Conservation (phyloP, 495 filamentous ascomycete species). For the Aspergillus nidulans region DNA sequence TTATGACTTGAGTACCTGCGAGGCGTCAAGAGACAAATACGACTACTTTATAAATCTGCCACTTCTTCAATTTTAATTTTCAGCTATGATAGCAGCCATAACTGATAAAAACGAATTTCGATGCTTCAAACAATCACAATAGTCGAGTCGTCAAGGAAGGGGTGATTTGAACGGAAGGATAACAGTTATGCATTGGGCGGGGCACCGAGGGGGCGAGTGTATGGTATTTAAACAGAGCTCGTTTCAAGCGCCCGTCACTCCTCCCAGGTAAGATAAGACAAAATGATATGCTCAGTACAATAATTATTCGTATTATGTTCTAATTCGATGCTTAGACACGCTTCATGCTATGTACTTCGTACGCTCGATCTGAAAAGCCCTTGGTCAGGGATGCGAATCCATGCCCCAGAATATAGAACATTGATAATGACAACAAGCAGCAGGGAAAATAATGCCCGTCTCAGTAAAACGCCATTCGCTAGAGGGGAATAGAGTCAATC, state of each 20-base stretch:
- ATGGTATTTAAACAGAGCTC: too few species aligned
- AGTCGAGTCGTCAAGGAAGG: too few species aligned
- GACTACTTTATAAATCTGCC: too few species aligned
- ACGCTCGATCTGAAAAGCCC: not conserved
- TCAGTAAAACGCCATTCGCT: constrained; percentile 3
- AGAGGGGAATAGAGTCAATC: not conserved
- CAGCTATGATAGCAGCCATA: too few species aligned
- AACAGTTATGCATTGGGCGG: too few species aligned
- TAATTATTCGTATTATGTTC: not conserved
- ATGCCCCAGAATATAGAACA: not conserved
- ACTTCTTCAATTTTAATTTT: too few species aligned
- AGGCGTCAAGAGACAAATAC: not conserved
- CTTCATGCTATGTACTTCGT: not conserved
- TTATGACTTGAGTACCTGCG: not conserved
- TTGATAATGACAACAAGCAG: not conserved
- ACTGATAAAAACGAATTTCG: too few species aligned
- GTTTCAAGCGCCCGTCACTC: too few species aligned
- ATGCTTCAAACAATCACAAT: too few species aligned
- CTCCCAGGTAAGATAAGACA: too few species aligned
- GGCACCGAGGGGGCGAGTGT: too few species aligned
- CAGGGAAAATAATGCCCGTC: not conserved
- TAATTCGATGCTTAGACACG: not conserved
- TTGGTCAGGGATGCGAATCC: not conserved
- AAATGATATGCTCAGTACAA: not conserved
- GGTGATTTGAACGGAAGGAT: too few species aligned